Percentiles rank a stretch among this genome's conserved stretches.
phyloP scores from a whole-genome alignment of 768 basidiomycete genomes.

The Tulasnella sp. region DNA sequence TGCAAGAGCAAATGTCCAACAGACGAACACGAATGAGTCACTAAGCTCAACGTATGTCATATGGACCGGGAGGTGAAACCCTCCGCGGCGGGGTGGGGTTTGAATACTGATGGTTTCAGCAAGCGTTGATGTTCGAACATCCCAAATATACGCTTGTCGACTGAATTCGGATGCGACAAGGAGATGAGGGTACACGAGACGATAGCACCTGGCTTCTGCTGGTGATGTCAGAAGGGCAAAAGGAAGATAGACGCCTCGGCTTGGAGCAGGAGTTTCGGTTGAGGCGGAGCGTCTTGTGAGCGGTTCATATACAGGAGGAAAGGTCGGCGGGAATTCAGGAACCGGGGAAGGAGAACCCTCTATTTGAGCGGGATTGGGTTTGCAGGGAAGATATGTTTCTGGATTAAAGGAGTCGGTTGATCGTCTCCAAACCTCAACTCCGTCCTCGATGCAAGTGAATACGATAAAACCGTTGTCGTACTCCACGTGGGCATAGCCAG shows the following conservation, averaged over 20 bases:
- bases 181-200: conserved; percentile 66
- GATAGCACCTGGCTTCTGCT: conserved; percentile 48
- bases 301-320: background rate
- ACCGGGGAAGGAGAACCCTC: background rate
- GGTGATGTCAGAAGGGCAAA: conserved; percentile 57
- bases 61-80: conserved; percentile 7
- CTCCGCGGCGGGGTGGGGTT: background rate
- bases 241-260: conserved; percentile 55
- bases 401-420: conserved; percentile 10
- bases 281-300: background rate
- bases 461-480: conserved; percentile 68
- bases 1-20: conserved; percentile 6
- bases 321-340: background rate
- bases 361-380: background rate
- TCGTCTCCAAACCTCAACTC: conserved; percentile 67
- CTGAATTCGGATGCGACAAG: conserved; percentile 44
- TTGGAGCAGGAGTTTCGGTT: background rate
- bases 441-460: conserved; percentile 52
- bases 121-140: conserved; percentile 51
- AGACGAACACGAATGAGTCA: conserved; percentile 39
- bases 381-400: conserved; percentile 19
- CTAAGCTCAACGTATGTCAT: conserved; percentile 67
- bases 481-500: conserved; percentile 60
- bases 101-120: conserved; percentile 44
- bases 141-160: conserved; percentile 53